Base-by-base conservation (phyloP, 345 rosid genomes). In the Anacardium occidentale region DNA sequence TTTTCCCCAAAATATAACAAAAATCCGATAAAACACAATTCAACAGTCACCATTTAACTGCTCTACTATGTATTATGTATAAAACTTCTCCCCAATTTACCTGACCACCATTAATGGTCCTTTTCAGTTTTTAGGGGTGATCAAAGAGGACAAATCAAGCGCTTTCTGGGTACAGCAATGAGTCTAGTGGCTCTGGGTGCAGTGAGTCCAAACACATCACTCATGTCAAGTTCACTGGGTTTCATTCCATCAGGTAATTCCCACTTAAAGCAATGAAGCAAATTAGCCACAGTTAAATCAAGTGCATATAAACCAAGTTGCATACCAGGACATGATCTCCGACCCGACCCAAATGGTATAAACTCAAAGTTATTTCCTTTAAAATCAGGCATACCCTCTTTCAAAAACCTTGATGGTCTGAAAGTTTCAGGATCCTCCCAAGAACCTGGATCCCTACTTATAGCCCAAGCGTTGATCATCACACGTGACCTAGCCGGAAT, bases 321-420 rank as follows among this genome's bases (percentile, higher is more conserved):
- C 98, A 94, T 94, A 0, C 98, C 98, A 1, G 97, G 98, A 65
- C 98, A 92, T 0, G 97, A 92, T 79, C 95, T 83, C 67, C 98
- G 79, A 64, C 98, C 98, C 20, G 98, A 86, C 73, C 97, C 98
- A 62, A 94, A 94, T 0, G 98, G 98, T 18, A 92, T 82, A 68
- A 92, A 92, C 86, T 92, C 95, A 44, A 92, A 94, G 71, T 89
- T 83, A 67, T 51, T 84, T 8, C 98, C 98, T 73, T 83, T 92
- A 72, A 85, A 92, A 76, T 94, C 98, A 0, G 98, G 90, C 45
- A 86, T 76, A 0, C 86, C 88, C 21, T 81, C 79, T 42, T 83
- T 70, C 78, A 90, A 64, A 74, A 94, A 94, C 85, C 98, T 79
- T 1, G 90, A 82, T 9, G 98, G 98, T 76, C 50, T 80, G 73